phyloP scores from a whole-genome alignment of 192 early-diverging fungal genomes.

The Phycomyces blakesleeanus region DNA sequence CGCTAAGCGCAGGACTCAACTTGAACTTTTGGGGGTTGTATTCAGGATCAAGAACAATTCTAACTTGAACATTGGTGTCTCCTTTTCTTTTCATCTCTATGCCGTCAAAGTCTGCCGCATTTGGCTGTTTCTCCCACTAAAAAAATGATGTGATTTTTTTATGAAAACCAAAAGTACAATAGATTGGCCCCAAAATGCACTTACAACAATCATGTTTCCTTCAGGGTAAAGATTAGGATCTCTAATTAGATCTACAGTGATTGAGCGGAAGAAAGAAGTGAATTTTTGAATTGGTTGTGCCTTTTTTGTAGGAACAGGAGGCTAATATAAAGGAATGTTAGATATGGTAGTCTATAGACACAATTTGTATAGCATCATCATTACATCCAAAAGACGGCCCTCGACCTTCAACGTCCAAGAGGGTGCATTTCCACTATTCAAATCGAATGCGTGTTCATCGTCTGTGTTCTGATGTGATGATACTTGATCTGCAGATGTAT shows the following conservation, averaged over 20 bases:
- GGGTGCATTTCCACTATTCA: conserved; percentile 51
- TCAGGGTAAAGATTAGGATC: conserved; percentile 75
- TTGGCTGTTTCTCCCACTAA: conserved; percentile 56
- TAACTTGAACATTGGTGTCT: conserved; percentile 75
- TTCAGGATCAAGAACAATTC: conserved; percentile 79
- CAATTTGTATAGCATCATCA: not conserved
- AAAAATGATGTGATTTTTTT: not conserved
- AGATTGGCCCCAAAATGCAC: not conserved
- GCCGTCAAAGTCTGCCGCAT: conserved; percentile 65
- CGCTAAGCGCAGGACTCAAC: conserved; percentile 65
- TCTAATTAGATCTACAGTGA: conserved; percentile 83
- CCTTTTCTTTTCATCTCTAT: conserved; percentile 93
- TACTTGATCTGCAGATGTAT: conserved; percentile 73
- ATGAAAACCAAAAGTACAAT: not conserved
- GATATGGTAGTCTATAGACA: not conserved
- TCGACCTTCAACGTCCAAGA: conserved; percentile 92
- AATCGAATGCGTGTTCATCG: conserved; percentile 42
- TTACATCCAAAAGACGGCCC: conserved; percentile 78
- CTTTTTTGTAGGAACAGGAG: conserved; percentile 54
- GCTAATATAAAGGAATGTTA: conserved; percentile 9
- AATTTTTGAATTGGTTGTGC: conserved; percentile 70
- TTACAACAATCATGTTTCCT: conserved; percentile 71
- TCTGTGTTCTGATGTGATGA: conserved; percentile 41
- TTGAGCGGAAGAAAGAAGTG: conserved; percentile 77
- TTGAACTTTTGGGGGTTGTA: conserved; percentile 79